A percentile compares a stretch with the other conserved stretches of the same genome.
Evolutionary conservation across 768 basidiomycete genomes (phyloP).

Genomic region (Suillus luteus): DNA sequence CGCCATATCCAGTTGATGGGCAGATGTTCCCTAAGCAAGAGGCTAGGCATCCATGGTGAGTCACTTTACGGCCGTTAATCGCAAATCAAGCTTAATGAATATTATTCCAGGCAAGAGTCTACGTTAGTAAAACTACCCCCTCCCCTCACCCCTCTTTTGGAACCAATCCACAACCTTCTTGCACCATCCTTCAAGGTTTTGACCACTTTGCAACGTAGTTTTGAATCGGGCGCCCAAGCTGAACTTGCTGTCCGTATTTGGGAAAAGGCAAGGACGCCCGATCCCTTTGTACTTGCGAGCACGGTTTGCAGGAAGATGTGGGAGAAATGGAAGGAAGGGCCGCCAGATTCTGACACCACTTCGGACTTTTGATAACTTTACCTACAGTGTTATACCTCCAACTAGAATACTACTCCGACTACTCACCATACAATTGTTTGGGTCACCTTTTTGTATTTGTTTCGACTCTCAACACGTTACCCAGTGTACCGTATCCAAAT

Average conservation of each 20-base stretch:
- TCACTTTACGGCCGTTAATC: slow-evolving; percentile 19
- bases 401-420: slow-evolving; percentile 8
- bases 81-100: slow-evolving; percentile 6
- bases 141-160: slow-evolving; percentile 52
- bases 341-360: slow-evolving; percentile 21
- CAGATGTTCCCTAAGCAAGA: slow-evolving; percentile 15
- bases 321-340: slow-evolving; percentile 35
- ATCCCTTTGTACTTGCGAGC: slow-evolving; percentile 52
- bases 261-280: slow-evolving; percentile 64
- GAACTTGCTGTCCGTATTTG: slow-evolving; percentile 58
- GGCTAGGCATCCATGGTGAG: slow-evolving; percentile 38
- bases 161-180: slow-evolving; percentile 55
- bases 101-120: slow-evolving; percentile 45
- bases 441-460: background rate
- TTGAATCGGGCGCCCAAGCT: slow-evolving; percentile 58
- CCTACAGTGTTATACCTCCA: slow-evolving; percentile 6
- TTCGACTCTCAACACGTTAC: background rate
- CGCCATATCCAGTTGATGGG: slow-evolving; percentile 41
- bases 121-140: slow-evolving; percentile 62
- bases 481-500: background rate
- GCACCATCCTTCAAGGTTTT: slow-evolving; percentile 57
- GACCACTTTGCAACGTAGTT: slow-evolving; percentile 51
- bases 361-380: slow-evolving; percentile 7
- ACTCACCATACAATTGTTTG: background rate
- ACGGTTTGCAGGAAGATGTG: slow-evolving; percentile 42